Base-by-base conservation (phyloP, 1,284 basidiomycete species). In the Papiliotrema fonsecae region DNA sequence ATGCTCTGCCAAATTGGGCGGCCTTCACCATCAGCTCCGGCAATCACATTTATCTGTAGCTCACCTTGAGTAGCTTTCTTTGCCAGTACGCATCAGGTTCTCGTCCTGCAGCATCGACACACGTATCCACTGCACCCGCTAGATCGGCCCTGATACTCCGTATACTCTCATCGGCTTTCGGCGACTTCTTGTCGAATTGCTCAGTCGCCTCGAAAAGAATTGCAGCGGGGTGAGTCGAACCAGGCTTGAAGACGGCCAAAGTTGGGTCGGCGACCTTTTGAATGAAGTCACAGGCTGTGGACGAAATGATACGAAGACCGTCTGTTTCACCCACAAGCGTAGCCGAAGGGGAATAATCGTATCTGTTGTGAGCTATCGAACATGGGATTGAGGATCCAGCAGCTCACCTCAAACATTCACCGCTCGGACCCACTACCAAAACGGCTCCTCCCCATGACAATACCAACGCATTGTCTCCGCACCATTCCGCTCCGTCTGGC, bases 11-110 rank as follows among this genome's bases (percentile, higher is more conserved):
- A 61, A 96, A 97, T 63, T 91, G 89, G 0, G 94, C 94, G 13
- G 93, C 91, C 88, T 92, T 55, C 22, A 11, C 13, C 41, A 19
- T 42, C n/a, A 52, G 50, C 38, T 24, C 22, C 14, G 6, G 19
- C 9, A 27, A 49, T 21, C 14, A 16, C 13, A n/a, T 2, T 38
- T 6, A 35, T 7, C 22, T n/a, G 18, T 18, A 30, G 75, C 82
- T 65, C 54, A 89, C 89, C 67, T 82, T 88, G 18, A 98, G 78
- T 32, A 98, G 77, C 42, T 82, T 80, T 49, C 85, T 82, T 69
- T 98, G 94, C 88, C 89, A 94, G 49, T 81, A 77, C 0, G 85
- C 83, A 49, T 94, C 89, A 83, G 88, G 91, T 72, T 97, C 93
- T 47, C 85, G 80, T 1, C 88, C 89, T 1, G 96, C 94, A 25